Percentiles rank a stretch among this genome's conserved stretches.
Conservation (phyloP, 1,284 basidiomycete species). For the Apiotrichum brassicae region DNA sequence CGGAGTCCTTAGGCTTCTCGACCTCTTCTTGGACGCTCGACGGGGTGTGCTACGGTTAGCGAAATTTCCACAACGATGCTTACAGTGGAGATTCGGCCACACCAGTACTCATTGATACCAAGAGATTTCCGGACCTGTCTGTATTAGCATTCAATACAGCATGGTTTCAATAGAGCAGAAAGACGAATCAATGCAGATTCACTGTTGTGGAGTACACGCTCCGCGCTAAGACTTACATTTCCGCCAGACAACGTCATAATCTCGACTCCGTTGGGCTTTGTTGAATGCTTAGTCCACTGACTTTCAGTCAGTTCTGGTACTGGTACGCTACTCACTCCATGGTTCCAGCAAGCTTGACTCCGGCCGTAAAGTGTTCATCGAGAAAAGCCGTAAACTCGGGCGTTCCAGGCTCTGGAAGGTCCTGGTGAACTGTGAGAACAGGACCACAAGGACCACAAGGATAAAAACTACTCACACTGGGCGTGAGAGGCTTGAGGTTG, state of each 20-base stretch:
- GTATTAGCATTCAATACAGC: too few relatives aligned
- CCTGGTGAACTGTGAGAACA: conserved; percentile 11
- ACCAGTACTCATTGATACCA: conserved; percentile 34
- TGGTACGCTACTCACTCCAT: conserved; percentile 28
- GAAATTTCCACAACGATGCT: neutral
- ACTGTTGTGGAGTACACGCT: too few relatives aligned
- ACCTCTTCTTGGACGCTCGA: neutral
- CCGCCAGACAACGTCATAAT: conserved; percentile 22
- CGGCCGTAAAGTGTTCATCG: conserved; percentile 27
- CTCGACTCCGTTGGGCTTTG: conserved; percentile 23
- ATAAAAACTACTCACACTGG: neutral
- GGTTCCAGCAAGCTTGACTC: conserved; percentile 20
- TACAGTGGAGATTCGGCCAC: conserved; percentile 22
- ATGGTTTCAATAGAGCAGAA: too few relatives aligned
- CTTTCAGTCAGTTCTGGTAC: too few relatives aligned
- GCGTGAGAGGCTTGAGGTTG: conserved; percentile 17
- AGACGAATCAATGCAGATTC: too few relatives aligned
- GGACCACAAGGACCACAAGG: neutral
- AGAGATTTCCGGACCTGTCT: conserved; percentile 30
- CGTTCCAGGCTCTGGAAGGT: conserved; percentile 24
- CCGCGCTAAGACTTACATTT: conserved; percentile 7
- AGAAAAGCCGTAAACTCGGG: conserved; percentile 29
- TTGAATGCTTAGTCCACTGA: conserved; percentile 27
- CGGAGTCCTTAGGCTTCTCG: neutral
- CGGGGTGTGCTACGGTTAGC: conserved; percentile 4